A percentile compares a stretch with the other conserved stretches of the same genome.
Evolutionary conservation across 2,329 filamentous ascomycete species (phyloP).

Genomic region (Cercospora berteroae): DNA sequence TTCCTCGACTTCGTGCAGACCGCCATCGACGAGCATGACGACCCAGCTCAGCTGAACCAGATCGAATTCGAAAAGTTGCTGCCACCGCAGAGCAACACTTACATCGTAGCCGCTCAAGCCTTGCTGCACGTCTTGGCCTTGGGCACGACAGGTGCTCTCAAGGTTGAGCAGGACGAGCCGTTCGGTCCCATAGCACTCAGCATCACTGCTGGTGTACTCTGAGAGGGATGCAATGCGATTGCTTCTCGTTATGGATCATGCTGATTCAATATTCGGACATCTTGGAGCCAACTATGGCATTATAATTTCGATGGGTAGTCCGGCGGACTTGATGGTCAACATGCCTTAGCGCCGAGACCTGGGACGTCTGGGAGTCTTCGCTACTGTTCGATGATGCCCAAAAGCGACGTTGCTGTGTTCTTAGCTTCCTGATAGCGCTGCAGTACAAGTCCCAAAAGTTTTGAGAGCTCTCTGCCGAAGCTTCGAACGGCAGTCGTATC

Average conservation of each 20-base stretch:
- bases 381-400: background rate
- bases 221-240: background rate
- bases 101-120: slow-evolving; percentile 68
- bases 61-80: slow-evolving; percentile 70
- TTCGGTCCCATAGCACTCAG: slow-evolving; percentile 39
- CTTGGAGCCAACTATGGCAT: slow-evolving; percentile 1
- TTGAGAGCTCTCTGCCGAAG: background rate
- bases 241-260: background rate
- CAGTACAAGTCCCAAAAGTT: background rate
- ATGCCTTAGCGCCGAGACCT: background rate
- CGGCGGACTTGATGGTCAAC: background rate
- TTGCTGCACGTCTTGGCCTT: slow-evolving; percentile 72
- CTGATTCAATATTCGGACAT: slow-evolving; percentile 1
- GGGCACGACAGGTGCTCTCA: slow-evolving; percentile 48
- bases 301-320: background rate
- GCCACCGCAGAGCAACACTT: slow-evolving; percentile 53
- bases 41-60: slow-evolving; percentile 32
- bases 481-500: background rate
- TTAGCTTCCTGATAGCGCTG: background rate
- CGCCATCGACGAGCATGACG: slow-evolving; percentile 40
- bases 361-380: background rate
- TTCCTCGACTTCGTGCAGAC: slow-evolving; percentile 60
- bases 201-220: background rate
- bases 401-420: background rate
- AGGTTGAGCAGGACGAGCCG: slow-evolving; percentile 53